Evolutionary conservation across 73 alveolate genomes (phyloP).

Genomic region (Paraurostyla sp.): DNA sequence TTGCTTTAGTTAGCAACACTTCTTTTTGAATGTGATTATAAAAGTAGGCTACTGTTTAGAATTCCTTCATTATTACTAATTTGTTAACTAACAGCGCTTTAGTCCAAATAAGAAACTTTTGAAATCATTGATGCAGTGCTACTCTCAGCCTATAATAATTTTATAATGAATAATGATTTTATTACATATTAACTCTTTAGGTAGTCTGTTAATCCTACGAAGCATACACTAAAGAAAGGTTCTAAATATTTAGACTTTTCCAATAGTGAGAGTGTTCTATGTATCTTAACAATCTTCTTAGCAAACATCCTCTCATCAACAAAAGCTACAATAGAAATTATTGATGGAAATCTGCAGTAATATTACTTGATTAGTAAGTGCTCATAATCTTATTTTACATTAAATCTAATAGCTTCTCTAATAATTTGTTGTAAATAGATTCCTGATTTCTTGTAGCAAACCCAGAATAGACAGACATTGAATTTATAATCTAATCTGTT

Average conservation of each 20-base stretch:
- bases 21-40: neutral
- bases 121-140: slow-evolving; percentile 14
- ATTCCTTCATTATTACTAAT: neutral
- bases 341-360: neutral
- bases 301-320: slow-evolving; percentile 49
- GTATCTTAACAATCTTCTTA: slow-evolving; percentile 5
- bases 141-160: neutral
- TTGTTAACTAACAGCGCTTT: neutral
- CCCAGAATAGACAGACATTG: slow-evolving; percentile 55
- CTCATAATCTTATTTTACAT: neutral
- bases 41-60: neutral
- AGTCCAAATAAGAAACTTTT: neutral
- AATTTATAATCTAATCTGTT: no score
- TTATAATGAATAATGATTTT: neutral
- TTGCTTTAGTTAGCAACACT: neutral
- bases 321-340: neutral
- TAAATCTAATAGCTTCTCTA: slow-evolving; percentile 18
- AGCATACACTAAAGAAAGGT: neutral
- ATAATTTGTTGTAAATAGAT: neutral
- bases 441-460: slow-evolving; percentile 50
- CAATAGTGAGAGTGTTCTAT: neutral
- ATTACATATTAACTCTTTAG: neutral
- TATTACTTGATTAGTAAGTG: neutral
- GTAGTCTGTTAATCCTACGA: neutral
- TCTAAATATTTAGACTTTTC: slow-evolving; percentile 33